Conservation (phyloP, 331 rosid genomes). For the Saraca asoca region DNA sequence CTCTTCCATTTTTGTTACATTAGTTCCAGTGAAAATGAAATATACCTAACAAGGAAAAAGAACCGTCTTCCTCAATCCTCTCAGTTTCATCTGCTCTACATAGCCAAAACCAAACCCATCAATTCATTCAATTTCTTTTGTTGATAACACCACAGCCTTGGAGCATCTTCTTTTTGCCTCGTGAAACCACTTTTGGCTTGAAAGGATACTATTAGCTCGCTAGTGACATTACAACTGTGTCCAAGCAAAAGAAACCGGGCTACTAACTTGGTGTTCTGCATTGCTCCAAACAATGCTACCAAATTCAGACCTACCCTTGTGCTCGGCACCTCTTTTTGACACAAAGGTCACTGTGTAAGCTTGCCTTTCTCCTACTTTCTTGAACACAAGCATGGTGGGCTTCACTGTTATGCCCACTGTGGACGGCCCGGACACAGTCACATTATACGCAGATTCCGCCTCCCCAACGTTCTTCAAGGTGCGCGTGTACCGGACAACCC, state of each 20-base stretch:
- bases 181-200: conserved; percentile 1
- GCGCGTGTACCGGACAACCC: conserved; percentile 75
- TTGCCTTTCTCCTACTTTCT: conserved; percentile 56
- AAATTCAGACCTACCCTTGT: conserved; percentile 47
- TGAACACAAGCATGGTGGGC: conserved; percentile 66
- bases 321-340: conserved; percentile 37
- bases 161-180: background rate
- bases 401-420: conserved; percentile 52
- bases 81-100: no score
- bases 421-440: conserved; percentile 51
- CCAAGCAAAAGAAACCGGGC: conserved; percentile 85
- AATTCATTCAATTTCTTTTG: no score
- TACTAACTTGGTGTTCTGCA: conserved; percentile 59
- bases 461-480: conserved; percentile 70
- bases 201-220: conserved; percentile 5
- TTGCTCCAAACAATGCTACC: conserved; percentile 83
- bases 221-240: conserved; percentile 30
- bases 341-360: conserved; percentile 78
- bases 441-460: conserved; percentile 51
- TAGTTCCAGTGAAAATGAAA: no score
- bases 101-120: no score
- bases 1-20: no score
- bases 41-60: no score
- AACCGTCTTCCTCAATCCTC: no score
- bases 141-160: background rate